Base-by-base conservation (phyloP, 768 basidiomycete genomes). In the Suillus fuscotomentosus region DNA sequence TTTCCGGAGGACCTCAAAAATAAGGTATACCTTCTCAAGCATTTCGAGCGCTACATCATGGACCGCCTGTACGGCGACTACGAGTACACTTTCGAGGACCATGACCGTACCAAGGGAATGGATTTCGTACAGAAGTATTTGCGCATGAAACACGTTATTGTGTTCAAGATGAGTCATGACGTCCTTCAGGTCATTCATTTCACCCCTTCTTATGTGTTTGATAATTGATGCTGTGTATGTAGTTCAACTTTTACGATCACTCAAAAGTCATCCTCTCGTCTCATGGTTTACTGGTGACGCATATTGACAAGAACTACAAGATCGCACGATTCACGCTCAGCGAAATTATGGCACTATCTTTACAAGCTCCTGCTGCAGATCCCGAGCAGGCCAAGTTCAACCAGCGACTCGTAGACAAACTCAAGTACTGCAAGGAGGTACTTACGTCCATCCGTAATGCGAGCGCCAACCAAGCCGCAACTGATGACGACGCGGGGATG, bases 221-320 rank as follows among this genome's bases (percentile, higher is more conserved):
- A 22, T 36, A 41, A 43, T 60, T 61, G n/a, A 55, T 41, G 6
- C 7, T 60, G 27, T 59, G 54, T 17, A 5, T 41, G 3, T 73
- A 99, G 97, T 98, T 98, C 85, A 99, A 99, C 81, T 99, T 98
- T 76, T 94, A 93, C 76, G 97, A 99, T 78, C 97, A 99, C 79
- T 90, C 92, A 48, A 99, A 99, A 76, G 79, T 99, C 65, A 88
- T 99, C 64, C 81, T 99, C 60, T 94, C 94, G 20, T 86, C 88
- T 1, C 82, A 88, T 34, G 96, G 93, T 3, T 81, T 89, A 14
- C 76, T 88, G 15, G 82, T 99, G 57, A 94, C 95, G 3, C 89
- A 96, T 76, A 96, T 98, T 71, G 94, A 95, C 84, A 94, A 94
- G 81, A 84, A 88, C 70, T 92, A 94, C 79, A 82, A 83, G 62